Evolutionary conservation across 2,329 filamentous ascomycete genomes (phyloP).

Genomic region (Neophaeococcomyces mojaviensis): DNA sequence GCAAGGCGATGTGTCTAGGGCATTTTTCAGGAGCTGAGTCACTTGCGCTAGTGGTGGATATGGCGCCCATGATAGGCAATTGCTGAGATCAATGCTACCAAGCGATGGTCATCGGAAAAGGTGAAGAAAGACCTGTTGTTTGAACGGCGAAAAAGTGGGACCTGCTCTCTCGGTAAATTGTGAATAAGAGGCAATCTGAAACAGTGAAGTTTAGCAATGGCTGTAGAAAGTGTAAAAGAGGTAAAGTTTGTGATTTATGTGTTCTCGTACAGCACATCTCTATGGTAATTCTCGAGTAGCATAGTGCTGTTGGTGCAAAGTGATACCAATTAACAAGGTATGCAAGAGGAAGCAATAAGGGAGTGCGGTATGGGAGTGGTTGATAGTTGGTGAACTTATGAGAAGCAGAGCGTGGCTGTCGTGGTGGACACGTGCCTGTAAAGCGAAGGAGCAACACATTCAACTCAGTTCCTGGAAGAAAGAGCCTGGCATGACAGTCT

Average conservation of each 20-base stretch:
- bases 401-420: neutral
- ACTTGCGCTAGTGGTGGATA: conserved; percentile 15
- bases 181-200: no score
- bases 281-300: neutral
- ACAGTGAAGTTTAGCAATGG: no score
- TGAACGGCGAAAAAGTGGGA: no score
- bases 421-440: neutral
- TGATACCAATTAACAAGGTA: neutral
- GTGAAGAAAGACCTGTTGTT: no score
- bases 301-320: neutral
- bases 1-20: conserved; percentile 1
- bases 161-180: no score
- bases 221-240: no score
- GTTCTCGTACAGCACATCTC: neutral
- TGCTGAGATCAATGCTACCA: neutral
- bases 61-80: conserved; percentile 7
- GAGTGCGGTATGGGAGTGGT: neutral
- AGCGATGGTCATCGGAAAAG: no score
- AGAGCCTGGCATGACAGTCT: no score
- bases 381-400: neutral
- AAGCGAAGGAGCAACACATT: neutral
- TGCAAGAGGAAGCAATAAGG: neutral
- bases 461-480: no score
- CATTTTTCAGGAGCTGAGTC: conserved; percentile 12
- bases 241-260: neutral